Conservation (phyloP, 148 eudicot species). For the Drosera capensis region DNA sequence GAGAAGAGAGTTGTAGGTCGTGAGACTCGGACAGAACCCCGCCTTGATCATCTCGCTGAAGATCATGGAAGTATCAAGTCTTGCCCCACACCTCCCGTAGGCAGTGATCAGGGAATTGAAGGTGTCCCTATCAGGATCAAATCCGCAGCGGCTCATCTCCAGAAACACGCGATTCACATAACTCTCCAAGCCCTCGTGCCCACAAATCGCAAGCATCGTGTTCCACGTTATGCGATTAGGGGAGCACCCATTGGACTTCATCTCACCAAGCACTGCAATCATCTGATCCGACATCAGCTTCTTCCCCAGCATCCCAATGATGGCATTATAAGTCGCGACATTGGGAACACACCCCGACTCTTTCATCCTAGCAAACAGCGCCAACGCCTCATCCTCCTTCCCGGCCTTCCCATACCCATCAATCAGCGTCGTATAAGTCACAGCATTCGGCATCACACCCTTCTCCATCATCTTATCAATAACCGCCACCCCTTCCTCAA, state of each 20-base stretch:
- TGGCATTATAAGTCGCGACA: slow-evolving; percentile 71
- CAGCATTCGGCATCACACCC: slow-evolving; percentile 68
- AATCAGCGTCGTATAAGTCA: slow-evolving; percentile 74
- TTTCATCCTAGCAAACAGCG: slow-evolving; percentile 57
- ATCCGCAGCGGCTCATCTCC: slow-evolving; percentile 87
- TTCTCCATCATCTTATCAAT: slow-evolving; percentile 55
- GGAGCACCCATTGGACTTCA: slow-evolving; percentile 63
- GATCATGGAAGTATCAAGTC: slow-evolving; percentile 47
- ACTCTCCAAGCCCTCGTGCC: slow-evolving; percentile 50
- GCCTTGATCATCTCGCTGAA: slow-evolving; percentile 67
- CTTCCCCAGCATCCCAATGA: slow-evolving; percentile 73
- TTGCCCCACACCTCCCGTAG: slow-evolving; percentile 73
- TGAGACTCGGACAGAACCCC: slow-evolving; percentile 64
- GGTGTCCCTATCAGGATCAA: slow-evolving; percentile 83
- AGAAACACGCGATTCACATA: slow-evolving; percentile 56
- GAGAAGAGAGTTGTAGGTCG: slow-evolving; percentile 75
- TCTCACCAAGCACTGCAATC: slow-evolving; percentile 55
- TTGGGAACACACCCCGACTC: slow-evolving; percentile 72
- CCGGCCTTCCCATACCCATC: slow-evolving; percentile 85
- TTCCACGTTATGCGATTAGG: slow-evolving; percentile 89
- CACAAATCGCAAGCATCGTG: slow-evolving; percentile 77
- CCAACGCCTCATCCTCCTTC: slow-evolving; percentile 60
- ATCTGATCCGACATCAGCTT: slow-evolving; percentile 56
- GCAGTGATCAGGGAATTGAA: slow-evolving; percentile 79
- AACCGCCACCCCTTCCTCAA: slow-evolving; percentile 65